Conservation (phyloP, 2,329 filamentous ascomycete genomes). For the Beauveria bassiana region DNA sequence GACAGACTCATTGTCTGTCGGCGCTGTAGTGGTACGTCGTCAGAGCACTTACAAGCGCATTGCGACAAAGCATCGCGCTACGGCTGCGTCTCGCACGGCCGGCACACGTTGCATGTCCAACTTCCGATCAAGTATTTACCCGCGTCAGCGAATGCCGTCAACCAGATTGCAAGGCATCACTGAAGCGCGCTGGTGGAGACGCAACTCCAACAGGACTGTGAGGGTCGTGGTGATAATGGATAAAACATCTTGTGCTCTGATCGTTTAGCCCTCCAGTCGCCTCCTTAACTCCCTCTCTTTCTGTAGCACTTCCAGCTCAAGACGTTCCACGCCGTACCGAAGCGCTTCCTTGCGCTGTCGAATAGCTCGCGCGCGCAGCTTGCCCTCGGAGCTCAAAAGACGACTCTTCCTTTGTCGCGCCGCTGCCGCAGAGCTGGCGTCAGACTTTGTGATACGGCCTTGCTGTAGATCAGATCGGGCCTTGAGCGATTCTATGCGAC, state of each 20-base stretch:
- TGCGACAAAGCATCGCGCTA: background rate
- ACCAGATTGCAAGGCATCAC: too few relatives aligned
- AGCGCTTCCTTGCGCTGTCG: constrained; percentile 77
- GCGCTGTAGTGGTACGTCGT: background rate
- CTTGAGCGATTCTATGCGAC: constrained; percentile 75
- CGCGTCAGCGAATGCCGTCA: too few relatives aligned
- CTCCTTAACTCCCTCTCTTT: constrained; percentile 53
- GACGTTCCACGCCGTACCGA: constrained; percentile 75
- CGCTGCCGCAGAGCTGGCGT: constrained; percentile 15
- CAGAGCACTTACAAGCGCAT: background rate
- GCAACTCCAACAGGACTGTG: background rate
- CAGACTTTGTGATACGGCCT: constrained; percentile 44
- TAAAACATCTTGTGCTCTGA: background rate
- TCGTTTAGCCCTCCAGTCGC: constrained; percentile 33
- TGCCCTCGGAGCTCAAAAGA: constrained; percentile 45
- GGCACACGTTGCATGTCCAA: background rate
- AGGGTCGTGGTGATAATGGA: background rate
- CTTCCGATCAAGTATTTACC: too few relatives aligned
- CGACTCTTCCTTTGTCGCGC: constrained; percentile 18
- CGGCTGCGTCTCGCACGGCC: background rate
- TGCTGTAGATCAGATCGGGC: constrained; percentile 78
- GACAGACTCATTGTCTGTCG: background rate
- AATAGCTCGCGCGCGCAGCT: constrained; percentile 50
- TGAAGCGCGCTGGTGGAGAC: too few relatives aligned
- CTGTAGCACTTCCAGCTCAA: constrained; percentile 81